These are phyloP conservation scores for Metschnikowia vanudenii DNA, from an alignment of 805 yeast genomes.

Conservation along the genomic window DNA sequence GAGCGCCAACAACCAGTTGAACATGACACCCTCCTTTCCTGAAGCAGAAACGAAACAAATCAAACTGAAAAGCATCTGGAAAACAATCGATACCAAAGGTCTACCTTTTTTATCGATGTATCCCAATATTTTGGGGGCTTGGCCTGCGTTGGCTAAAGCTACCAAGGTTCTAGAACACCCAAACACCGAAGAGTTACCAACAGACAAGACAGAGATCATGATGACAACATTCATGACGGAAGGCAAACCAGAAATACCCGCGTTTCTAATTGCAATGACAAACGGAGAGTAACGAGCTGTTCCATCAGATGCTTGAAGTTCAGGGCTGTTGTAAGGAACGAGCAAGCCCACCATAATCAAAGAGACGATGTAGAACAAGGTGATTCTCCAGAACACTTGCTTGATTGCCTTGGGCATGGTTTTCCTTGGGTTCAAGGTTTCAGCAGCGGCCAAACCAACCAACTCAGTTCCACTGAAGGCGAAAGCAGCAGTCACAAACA, in stretches of 20 bases:
- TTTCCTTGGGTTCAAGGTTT: slow-evolving; percentile 35
- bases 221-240: slow-evolving; percentile 44
- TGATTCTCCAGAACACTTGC: slow-evolving; percentile 43
- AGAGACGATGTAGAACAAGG: slow-evolving; percentile 40
- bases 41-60: slow-evolving; percentile 57
- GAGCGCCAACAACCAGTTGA: too few species aligned
- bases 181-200: slow-evolving; percentile 72
- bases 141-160: slow-evolving; percentile 67
- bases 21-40: slow-evolving; percentile 22
- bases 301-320: slow-evolving; percentile 24
- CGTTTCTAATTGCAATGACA: slow-evolving; percentile 42
- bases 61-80: slow-evolving; percentile 48
- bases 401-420: slow-evolving; percentile 43
- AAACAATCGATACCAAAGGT: slow-evolving; percentile 39
- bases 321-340: slow-evolving; percentile 34
- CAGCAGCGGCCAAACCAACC: slow-evolving; percentile 40
- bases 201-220: slow-evolving; percentile 38
- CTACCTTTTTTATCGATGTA: too few species aligned
- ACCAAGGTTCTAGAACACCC: slow-evolving; percentile 69
- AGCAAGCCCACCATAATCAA: slow-evolving; percentile 41
- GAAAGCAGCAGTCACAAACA: slow-evolving; percentile 40
- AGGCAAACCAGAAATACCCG: slow-evolving; percentile 41
- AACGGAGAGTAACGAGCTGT: slow-evolving; percentile 39
- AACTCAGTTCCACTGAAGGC: slow-evolving; percentile 45
- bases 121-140: slow-evolving; percentile 54